Conservation (phyloP, 2,329 filamentous ascomycete genomes). For the Neofusicoccum cordaticola region DNA sequence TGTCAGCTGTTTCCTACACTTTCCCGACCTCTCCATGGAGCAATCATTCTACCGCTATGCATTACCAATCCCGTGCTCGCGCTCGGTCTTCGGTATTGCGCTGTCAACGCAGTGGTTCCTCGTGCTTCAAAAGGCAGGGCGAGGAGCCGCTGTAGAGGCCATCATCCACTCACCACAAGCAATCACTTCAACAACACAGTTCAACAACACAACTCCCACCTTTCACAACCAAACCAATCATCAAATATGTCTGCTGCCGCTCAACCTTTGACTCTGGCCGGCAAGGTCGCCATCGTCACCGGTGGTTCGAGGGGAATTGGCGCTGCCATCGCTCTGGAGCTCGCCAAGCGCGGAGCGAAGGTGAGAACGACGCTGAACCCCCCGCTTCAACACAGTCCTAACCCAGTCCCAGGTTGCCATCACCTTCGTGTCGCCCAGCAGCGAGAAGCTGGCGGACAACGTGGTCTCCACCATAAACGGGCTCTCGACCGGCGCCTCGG, state of each 20-base stretch:
- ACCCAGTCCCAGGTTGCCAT: conserved; percentile 60
- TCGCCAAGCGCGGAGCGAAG: conserved; percentile 70
- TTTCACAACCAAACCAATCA: background rate
- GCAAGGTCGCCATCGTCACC: conserved; percentile 90
- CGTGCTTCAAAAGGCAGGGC: too few species aligned
- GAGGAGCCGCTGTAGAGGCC: too few species aligned
- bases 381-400: conserved; percentile 69
- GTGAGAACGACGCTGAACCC: conserved; percentile 42
- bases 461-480: conserved; percentile 34
- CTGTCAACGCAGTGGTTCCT: too few species aligned
- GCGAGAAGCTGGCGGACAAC: conserved; percentile 31
- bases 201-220: too few species aligned
- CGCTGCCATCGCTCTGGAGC: conserved; percentile 75
- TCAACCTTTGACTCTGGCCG: conserved; percentile 36
- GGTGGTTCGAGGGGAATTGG: conserved; percentile 94
- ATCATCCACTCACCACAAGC: too few species aligned
- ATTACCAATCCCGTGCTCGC: too few species aligned
- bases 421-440: conserved; percentile 42
- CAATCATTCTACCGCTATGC: too few species aligned
- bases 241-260: background rate
- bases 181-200: too few species aligned
- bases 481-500: conserved; percentile 34
- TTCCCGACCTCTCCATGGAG: too few species aligned
- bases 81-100: too few species aligned
- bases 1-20: too few species aligned